phyloP scores from a whole-genome alignment of 2,329 filamentous ascomycete genomes.

The Microthyrium microscopicum region DNA sequence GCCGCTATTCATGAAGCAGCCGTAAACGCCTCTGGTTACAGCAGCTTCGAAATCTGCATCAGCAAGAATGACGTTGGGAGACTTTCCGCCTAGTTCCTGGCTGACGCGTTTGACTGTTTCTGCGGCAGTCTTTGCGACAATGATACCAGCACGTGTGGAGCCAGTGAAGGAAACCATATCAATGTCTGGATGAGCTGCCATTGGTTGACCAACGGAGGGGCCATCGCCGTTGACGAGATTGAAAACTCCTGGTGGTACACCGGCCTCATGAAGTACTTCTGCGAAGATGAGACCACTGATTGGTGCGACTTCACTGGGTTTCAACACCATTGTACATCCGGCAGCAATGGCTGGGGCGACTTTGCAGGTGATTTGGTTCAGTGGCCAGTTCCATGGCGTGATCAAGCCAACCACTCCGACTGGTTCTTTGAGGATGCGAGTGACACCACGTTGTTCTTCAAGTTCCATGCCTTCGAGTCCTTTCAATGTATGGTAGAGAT shows the following conservation, averaged over 20 bases:
- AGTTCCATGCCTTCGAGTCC: conserved; percentile 5
- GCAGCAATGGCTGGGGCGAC: conserved; percentile 48
- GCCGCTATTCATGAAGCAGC: conserved; percentile 41
- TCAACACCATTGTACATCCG: conserved; percentile 41
- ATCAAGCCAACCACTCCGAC: conserved; percentile 62
- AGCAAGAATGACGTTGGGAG: conserved; percentile 38
- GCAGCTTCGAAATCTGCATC: conserved; percentile 43
- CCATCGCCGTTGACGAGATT: conserved; percentile 63
- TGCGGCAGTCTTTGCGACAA: conserved; percentile 60
- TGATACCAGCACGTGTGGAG: conserved; percentile 52
- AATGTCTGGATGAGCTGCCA: conserved; percentile 50
- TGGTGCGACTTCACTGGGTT: conserved; percentile 41
- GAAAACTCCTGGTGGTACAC: conserved; percentile 62
- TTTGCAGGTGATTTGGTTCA: conserved; percentile 63
- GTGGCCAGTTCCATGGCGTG: conserved; percentile 69
- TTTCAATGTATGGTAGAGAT: conserved; percentile 1
- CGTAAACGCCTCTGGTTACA: conserved; percentile 49
- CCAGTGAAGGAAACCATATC: conserved; percentile 72
- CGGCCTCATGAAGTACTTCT: conserved; percentile 51
- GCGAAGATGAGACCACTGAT: conserved; percentile 43
- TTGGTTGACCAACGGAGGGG: conserved; percentile 47
- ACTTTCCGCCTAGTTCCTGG: conserved; percentile 43
- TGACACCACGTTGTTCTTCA: conserved; percentile 20
- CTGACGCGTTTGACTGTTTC: conserved; percentile 46
- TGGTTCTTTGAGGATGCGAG: conserved; percentile 60